Percentiles rank a stretch among this genome's conserved stretches.
Conservation (phyloP, 139 green algal species). For the Axilococcus clingmanii region DNA sequence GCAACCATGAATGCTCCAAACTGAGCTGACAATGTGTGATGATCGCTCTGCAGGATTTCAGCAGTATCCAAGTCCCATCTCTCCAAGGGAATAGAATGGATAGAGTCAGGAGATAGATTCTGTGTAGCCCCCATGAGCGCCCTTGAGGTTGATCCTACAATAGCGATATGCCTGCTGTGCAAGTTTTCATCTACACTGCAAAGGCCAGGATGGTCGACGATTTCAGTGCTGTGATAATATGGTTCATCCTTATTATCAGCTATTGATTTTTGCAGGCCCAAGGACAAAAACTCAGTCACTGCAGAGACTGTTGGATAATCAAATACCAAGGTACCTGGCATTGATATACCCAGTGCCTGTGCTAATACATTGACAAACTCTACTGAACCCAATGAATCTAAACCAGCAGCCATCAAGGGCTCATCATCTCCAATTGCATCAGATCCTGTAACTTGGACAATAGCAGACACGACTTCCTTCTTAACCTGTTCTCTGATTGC, state of each 20-base stretch:
- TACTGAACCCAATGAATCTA: slow-evolving; percentile 48
- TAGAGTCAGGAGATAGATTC: slow-evolving; percentile 11
- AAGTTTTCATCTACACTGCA: background rate
- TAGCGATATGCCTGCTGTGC: background rate
- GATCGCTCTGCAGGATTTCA: slow-evolving; percentile 6
- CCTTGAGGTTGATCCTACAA: background rate
- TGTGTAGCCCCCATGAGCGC: background rate
- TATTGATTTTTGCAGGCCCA: slow-evolving; percentile 8
- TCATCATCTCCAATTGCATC: slow-evolving; percentile 19
- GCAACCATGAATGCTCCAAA: slow-evolving; percentile 37
- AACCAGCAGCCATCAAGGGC: slow-evolving; percentile 51
- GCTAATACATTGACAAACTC: slow-evolving; percentile 57
- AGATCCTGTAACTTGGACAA: slow-evolving; percentile 22
- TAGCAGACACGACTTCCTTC: slow-evolving; percentile 12
- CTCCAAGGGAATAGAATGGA: slow-evolving; percentile 24
- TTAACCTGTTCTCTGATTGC: slow-evolving; percentile 12
- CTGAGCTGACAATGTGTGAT: slow-evolving; percentile 15
- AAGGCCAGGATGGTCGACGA: no score
- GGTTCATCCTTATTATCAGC: background rate
- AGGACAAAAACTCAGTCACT: slow-evolving; percentile 17
- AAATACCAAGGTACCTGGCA: slow-evolving; percentile 57
- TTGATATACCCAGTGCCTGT: slow-evolving; percentile 28
- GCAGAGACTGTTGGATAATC: slow-evolving; percentile 50
- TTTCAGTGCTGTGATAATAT: background rate
- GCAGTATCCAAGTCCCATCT: slow-evolving; percentile 40